These are phyloP conservation scores for Blastobotrys attinorum DNA, from an alignment of 805 yeast genomes.

Conservation along the genomic window DNA sequence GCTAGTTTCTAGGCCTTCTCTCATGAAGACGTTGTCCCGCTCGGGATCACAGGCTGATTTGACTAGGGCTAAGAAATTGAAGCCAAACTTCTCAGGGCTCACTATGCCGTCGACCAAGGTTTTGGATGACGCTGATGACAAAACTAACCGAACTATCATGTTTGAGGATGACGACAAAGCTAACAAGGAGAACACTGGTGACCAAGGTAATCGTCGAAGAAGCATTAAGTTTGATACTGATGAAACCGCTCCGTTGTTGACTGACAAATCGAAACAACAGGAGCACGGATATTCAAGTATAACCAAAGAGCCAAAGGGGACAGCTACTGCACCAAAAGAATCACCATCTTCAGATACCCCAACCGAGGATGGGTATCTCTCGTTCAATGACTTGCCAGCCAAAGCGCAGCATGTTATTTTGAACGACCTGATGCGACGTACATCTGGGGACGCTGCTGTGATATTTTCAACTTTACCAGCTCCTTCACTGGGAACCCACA, in stretches of 20 bases:
- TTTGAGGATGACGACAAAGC: constrained; percentile 15
- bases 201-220: too few species aligned
- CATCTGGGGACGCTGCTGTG: constrained; percentile 60
- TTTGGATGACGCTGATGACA: constrained; percentile 24
- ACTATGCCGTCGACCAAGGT: constrained; percentile 27
- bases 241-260: constrained; percentile 13
- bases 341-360: not conserved
- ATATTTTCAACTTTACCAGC: constrained; percentile 87
- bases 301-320: not conserved
- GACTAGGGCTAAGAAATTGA: constrained; percentile 16
- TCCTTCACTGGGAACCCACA: constrained; percentile 77
- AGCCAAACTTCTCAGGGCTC: constrained; percentile 27
- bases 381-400: constrained; percentile 86
- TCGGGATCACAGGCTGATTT: constrained; percentile 10
- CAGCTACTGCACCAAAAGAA: not conserved
- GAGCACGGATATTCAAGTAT: too few species aligned
- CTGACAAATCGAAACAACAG: not conserved
- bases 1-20: constrained; percentile 1
- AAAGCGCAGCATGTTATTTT: constrained; percentile 82
- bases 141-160: constrained; percentile 21
- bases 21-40: constrained; percentile 20
- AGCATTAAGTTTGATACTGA: constrained; percentile 2
- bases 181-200: too few species aligned
- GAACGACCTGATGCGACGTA: constrained; percentile 70
- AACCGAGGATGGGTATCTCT: constrained; percentile 22